Evolutionary conservation across 306 rosid species (phyloP).

Genomic region (Inga leiocalycina): DNA sequence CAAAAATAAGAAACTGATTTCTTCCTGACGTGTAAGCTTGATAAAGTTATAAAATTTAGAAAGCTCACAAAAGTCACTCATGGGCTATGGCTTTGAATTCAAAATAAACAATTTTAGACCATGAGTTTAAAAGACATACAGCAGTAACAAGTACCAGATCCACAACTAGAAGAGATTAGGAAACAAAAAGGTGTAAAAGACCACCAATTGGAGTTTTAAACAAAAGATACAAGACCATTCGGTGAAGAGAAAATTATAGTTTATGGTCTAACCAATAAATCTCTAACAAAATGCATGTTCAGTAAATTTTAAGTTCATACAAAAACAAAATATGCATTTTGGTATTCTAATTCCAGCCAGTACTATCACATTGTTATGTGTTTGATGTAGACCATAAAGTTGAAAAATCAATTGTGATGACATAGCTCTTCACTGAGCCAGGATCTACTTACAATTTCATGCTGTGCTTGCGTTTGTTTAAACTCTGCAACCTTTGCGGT

Average conservation of each 20-base stretch:
- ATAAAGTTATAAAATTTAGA: neutral
- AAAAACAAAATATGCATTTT: neutral
- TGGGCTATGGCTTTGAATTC: neutral
- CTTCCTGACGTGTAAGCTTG: neutral
- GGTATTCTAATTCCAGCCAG: neutral
- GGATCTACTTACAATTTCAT: slow-evolving; percentile 64
- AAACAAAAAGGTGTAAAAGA: neutral
- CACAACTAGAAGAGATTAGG: neutral
- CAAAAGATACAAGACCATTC: neutral
- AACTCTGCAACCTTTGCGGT: slow-evolving; percentile 74
- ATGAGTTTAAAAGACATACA: neutral
- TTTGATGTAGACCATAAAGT: neutral
- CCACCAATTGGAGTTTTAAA: neutral
- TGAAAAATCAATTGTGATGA: neutral
- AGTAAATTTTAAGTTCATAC: neutral
- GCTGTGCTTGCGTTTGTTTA: slow-evolving; percentile 73
- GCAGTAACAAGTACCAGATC: neutral
- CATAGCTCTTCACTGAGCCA: neutral
- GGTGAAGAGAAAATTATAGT: neutral
- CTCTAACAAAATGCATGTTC: neutral
- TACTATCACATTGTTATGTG: neutral
- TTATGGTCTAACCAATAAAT: neutral
- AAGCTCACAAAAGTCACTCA: neutral
- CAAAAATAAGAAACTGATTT: neutral
- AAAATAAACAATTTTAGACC: neutral